Evolutionary conservation across 495 filamentous ascomycete genomes (phyloP), one percentile per base, ranked within the genome.

Genomic region (Talaromyces liani): DNA sequence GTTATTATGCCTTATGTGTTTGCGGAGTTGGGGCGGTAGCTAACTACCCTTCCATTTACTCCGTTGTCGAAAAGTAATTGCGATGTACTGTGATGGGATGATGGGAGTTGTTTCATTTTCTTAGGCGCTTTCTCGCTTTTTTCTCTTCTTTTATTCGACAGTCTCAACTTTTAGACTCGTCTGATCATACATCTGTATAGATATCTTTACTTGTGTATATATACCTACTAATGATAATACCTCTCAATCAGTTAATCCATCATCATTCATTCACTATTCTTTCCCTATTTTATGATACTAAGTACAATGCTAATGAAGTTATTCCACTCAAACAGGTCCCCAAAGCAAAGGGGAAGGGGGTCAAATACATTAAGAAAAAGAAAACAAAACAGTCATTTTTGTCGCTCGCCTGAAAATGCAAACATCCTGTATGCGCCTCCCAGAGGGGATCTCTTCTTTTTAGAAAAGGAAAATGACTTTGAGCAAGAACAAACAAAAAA

Each of bases 1-100:
- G 93, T 97, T 29, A 90, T 97, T 64, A 84, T 95, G 70, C 93
- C 93, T 3, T 93, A 91, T 66, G 88, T 97, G 64, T 84, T 81
- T 65, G 76, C 79, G 6, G 88, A 91, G 76, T 54, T 84, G 47
- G 71, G 66, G 65, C 61, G 59, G 36, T 66, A 49, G 2, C 22
- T 24, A 24, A 2, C 22, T 24, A 68, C 0, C 27, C 4, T 2
- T 2, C 27, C 27, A 39, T 18, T 47, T 47, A 4, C n/a, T 1
- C 0, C 41, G 16, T 2, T 7, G 18, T 18, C 16, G 45, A 20
- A 20, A 49, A 49, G 18, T 22, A 49, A 20, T 7, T 20, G 27
- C 27, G 27, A 27, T 27, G 27, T 27, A 27, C 27, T 27, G n/a
- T n/a, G 16, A 49, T 49, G 45, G 45, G n/a, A 49, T 49, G n/a